Percentiles rank a stretch among this genome's conserved stretches.
phyloP scores from a whole-genome alignment of 1,139 yeast genomes.

The Sugiyamaella paludigena region DNA sequence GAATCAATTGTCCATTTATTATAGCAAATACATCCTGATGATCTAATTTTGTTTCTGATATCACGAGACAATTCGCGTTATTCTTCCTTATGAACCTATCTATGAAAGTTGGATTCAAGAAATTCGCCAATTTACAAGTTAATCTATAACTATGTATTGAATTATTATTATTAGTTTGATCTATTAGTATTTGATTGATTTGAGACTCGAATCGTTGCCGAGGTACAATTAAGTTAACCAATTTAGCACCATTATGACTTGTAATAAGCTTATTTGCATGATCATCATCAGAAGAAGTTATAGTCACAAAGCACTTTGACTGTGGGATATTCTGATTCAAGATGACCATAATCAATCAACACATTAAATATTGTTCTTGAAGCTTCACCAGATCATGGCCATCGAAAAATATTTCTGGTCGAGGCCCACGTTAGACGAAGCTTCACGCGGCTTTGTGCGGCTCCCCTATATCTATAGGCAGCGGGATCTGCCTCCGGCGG shows the following conservation, averaged over 20 bases:
- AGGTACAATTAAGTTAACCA: conserved; percentile 13
- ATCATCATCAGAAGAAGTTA: conserved; percentile 2
- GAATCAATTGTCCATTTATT: conserved; percentile 30
- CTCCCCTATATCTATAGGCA: too few relatives aligned
- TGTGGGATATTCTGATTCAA: conserved; percentile 4
- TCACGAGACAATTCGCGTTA: conserved; percentile 11
- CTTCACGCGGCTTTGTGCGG: too few relatives aligned
- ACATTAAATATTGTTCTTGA: neutral
- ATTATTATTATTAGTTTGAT: neutral
- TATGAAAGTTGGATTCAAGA: conserved; percentile 7
- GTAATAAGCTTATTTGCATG: conserved; percentile 1
- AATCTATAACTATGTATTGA: conserved; percentile 6
- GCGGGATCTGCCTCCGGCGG: too few relatives aligned
- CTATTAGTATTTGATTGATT: neutral
- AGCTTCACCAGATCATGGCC: too few relatives aligned
- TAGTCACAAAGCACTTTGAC: conserved; percentile 23
- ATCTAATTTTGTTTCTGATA: conserved; percentile 31
- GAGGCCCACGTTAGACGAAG: too few relatives aligned
- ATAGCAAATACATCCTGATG: conserved; percentile 39
- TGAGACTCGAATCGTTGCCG: neutral
- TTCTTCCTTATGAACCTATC: conserved; percentile 5
- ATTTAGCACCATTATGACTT: conserved; percentile 11
- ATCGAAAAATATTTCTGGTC: too few relatives aligned
- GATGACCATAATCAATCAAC: conserved; percentile 5
- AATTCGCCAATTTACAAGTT: conserved; percentile 4